Base-by-base conservation (phyloP, 192 early-diverging fungal species). In the Phlyctochytrium bullatum region DNA sequence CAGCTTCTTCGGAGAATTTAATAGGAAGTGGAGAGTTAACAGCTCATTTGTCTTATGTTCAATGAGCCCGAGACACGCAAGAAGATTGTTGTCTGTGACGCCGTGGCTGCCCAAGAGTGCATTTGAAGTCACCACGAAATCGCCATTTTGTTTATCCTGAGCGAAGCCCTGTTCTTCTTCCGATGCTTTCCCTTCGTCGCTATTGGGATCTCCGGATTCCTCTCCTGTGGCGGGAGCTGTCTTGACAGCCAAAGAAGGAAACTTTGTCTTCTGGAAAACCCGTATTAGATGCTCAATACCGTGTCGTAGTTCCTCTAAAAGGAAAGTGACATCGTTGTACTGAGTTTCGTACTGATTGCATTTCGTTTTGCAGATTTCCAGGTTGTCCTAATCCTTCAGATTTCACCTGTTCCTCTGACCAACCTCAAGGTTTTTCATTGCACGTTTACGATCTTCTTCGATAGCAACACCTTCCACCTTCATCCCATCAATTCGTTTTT, bases 31-130 rank as follows among this genome's bases (percentile, higher is more conserved):
- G n/a, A 84, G 51, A 3, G 79, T 84, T 28, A 84, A 65, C 1
- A 84, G 69, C 56, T 84, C 82, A 67, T 84, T 84, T 6, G 79
- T 68, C 61, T 84, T 84, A 34, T 79, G 79, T 63, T 84, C 82
- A 36, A 84, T 65, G 12, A 79, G 67, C 25, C 82, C 82, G 2
- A 84, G 67, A 54, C 67, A 78, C 27, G 72, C 61, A n/a, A 83
- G 50, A 57, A 84, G 74, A 57, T 76, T 81, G 29, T 59, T 71
- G 59, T 84, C 82, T 16, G 77, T 77, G 24, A 81, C 78, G 52
- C 67, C 72, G 35, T 68, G 61, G 3, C 64, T 50, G 30, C 73
- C 65, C 4, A 80, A 59, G 12, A 71, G 33, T 2, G 58, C 73
- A 29, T 79, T 69, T 1, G 68, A 54, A 25, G 72, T 61, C 25